Evolutionary conservation across 2,329 filamentous ascomycete species (phyloP), one percentile per base, ranked within the genome.

Genomic region (Neocucurbitaria cava): DNA sequence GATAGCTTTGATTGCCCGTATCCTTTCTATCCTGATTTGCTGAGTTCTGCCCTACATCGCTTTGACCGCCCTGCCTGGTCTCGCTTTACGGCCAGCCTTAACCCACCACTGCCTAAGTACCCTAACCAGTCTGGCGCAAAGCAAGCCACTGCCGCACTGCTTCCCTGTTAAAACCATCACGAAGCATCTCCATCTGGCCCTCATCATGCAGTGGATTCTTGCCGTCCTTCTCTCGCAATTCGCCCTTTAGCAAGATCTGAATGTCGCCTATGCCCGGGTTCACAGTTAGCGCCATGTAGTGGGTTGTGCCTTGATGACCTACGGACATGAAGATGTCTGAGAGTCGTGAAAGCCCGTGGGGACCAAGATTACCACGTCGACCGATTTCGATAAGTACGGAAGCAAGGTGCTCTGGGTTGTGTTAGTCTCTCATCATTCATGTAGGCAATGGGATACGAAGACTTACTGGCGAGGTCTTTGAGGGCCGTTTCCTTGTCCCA

Each of bases 281-380:
- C 3, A 45, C 35, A 1, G 39, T 52, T 6, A 60, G 38, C 15
- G 50, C 59, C 49, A 60, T 46, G 20, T 62, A 58, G 20, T 49
- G 31, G 9, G 26, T 21, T 3, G 8, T 31, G 3, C 57, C 51
- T 15, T 58, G 42, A 18, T 58, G 49, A 1, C 54, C 54, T 6
- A 58, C 48, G 3, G 17, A 46, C 28, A 54, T 44, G 30, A 51
- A 45, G 38, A 60, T 58, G 1, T 58, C 35, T 3, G 24, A 26
- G 6, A 51, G n/a, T 21, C 28, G 33, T 2, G 33, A 15, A 3
- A 62, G 43, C 15, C 53, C 56, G 5, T 45, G 7, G 9, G 56
- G 51, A 5, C 56, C 59, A n/a, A 57, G 47, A 11, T 45, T 18
- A n/a, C 54, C 49, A 8, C 11, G 20, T 9, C 23, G 21, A 11